Evolutionary conservation across 805 yeast genomes (phyloP).

Genomic region (Monosporozyma servazzii): DNA sequence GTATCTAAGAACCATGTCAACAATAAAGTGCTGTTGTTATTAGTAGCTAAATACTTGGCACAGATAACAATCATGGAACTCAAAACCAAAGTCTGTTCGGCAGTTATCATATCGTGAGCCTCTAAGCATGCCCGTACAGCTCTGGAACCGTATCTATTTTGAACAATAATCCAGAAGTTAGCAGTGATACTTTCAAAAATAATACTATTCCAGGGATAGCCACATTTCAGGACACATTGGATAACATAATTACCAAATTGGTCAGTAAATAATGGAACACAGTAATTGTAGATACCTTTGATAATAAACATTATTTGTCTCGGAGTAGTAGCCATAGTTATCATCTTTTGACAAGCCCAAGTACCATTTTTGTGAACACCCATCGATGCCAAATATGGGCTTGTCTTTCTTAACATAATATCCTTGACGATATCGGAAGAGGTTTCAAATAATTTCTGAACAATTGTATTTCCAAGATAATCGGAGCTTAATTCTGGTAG

Average conservation of each 20-base stretch:
- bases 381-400: conserved; percentile 78
- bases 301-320: conserved; percentile 59
- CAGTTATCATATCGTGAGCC: conserved; percentile 50
- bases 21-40: conserved; percentile 79
- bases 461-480: conserved; percentile 90
- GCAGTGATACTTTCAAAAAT: conserved; percentile 75
- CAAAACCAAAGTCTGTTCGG: conserved; percentile 60
- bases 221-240: conserved; percentile 88
- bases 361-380: conserved; percentile 97
- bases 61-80: conserved; percentile 71
- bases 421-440: conserved; percentile 65
- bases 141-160: conserved; percentile 89
- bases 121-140: conserved; percentile 91
- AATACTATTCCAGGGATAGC: conserved; percentile 80
- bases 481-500: conserved; percentile 87
- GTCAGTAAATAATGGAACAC: conserved; percentile 80
- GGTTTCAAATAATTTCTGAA: conserved; percentile 76
- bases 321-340: conserved; percentile 58
- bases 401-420: conserved; percentile 67
- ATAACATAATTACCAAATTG: conserved; percentile 95
- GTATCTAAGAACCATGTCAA: conserved; percentile 94
- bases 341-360: conserved; percentile 97
- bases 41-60: conserved; percentile 69
- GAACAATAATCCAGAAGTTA: conserved; percentile 70
- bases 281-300: conserved; percentile 63